A percentile compares a stretch with the other conserved stretches of the same genome.
These are phyloP conservation scores for Leptographium lundbergii DNA, from an alignment of 2,329 filamentous ascomycete genomes.

Conservation along the genomic window DNA sequence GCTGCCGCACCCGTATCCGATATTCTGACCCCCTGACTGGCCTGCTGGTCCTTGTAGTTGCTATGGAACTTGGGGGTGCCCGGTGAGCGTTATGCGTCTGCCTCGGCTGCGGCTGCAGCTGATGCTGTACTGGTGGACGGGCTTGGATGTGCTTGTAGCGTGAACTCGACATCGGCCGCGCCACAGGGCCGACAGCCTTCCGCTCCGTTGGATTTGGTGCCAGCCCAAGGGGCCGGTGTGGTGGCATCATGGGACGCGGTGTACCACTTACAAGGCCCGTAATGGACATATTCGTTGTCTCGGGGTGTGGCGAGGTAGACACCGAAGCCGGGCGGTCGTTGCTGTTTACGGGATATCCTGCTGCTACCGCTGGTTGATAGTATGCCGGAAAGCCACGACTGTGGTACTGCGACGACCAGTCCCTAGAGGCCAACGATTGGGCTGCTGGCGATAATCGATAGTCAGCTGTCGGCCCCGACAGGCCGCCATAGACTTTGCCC, in stretches of 20 bases:
- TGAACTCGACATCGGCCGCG: neutral
- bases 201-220: neutral
- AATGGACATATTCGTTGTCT: constrained; percentile 19
- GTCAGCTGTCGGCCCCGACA: neutral
- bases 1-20: constrained; percentile 55
- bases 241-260: neutral
- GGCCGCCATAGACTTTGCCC: neutral
- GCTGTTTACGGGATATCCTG: neutral
- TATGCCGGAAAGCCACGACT: neutral
- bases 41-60: neutral
- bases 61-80: neutral
- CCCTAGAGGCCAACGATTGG: neutral
- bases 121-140: constrained; percentile 1
- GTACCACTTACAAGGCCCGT: constrained; percentile 17
- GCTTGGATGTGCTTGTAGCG: neutral
- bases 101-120: neutral
- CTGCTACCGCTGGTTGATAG: constrained; percentile 1
- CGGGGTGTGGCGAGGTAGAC: constrained; percentile 15
- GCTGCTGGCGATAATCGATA: neutral
- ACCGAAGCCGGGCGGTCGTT: neutral
- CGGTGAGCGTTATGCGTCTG: neutral
- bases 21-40: constrained; percentile 16
- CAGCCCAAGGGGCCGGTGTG: neutral
- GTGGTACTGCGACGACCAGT: neutral
- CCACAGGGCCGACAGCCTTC: neutral